Evolutionary conservation across 257 asterid genomes (phyloP), one percentile per base, ranked within the genome.

Genomic region (Capsicum baccatum): DNA sequence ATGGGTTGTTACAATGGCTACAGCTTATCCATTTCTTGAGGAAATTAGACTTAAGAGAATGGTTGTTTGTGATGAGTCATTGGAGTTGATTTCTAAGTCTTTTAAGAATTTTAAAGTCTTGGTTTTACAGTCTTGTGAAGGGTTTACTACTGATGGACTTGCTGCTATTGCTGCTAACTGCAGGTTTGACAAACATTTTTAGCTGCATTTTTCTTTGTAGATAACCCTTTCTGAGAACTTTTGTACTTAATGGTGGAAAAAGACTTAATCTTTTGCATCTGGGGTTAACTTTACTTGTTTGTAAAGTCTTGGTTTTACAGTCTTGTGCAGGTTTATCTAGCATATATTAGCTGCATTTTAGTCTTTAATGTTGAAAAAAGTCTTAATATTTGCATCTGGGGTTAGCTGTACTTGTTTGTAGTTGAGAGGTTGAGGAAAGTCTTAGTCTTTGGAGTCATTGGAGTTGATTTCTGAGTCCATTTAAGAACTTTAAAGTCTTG

Each of bases 11-110:
- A 90, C 96, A 19, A 94, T 95, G 97, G 79, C 93, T 6, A 88
- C 44, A 85, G 90, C 97, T 4, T 95, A 93, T 83, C 98, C 98
- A 42, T 84, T 84, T 76, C 94, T 94, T 50, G 99, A 95, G 86
- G 99, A 95, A 92, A 92, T 95, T 86, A 90, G 86, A 93, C 92
- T 95, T 68, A 95, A 95, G 96, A 89, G 99, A 21, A 95, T 95
- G 99, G 99, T 95, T 84, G 95, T 94, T 52, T 91, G 88, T 42
- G 99, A 95, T 80, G 97, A 92, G 83, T 68, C 86, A 55, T 85
- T 93, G 91, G 94, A 93, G 88, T 79, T 93, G 86, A 90, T 93
- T 82, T 87, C 93, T 0, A 93, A 85, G 85, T 91, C 92, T 62
- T 93, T 91, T 76, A 92, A 88, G 90, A 88, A 89, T 73, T 93